Conservation (phyloP, 2,329 filamentous ascomycete genomes). For the Pseudocercospora fijiensis region DNA sequence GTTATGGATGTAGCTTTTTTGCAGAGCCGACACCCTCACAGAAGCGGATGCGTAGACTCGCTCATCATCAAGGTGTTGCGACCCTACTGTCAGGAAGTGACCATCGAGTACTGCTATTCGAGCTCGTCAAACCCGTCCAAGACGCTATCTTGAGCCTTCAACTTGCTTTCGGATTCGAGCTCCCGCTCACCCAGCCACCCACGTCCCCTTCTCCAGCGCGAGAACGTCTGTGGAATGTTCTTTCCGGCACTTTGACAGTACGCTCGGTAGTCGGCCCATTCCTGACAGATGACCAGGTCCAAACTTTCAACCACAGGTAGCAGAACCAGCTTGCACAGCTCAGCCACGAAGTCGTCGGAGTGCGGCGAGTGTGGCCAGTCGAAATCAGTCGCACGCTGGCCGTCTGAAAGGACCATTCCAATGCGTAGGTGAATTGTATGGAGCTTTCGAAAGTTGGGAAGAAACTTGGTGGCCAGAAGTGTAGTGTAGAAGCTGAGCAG, state of each 20-base stretch:
- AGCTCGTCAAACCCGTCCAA: background rate
- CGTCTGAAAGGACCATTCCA: background rate
- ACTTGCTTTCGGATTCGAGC: background rate
- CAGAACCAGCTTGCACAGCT: constrained; percentile 1
- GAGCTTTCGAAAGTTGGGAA: background rate
- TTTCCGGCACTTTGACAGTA: constrained; percentile 2
- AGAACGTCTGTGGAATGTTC: background rate
- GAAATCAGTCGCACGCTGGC: background rate
- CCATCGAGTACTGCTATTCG: background rate
- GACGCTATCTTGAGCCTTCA: constrained; percentile 3
- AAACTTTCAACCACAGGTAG: background rate
- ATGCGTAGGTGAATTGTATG: background rate
- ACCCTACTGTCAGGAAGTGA: background rate
- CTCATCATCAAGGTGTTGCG: background rate
- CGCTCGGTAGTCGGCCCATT: background rate
- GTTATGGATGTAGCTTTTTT: background rate
- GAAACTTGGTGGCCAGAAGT: constrained; percentile 5
- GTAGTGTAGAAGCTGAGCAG: constrained; percentile 1
- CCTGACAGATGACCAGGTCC: constrained; percentile 2
- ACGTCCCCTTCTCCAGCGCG: background rate
- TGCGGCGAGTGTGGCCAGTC: constrained; percentile 5
- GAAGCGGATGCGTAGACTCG: background rate
- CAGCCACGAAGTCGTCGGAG: background rate
- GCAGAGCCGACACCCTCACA: background rate
- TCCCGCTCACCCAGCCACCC: background rate